phyloP scores from a whole-genome alignment of 148 eudicot genomes.

The Polygonum maritimum region DNA sequence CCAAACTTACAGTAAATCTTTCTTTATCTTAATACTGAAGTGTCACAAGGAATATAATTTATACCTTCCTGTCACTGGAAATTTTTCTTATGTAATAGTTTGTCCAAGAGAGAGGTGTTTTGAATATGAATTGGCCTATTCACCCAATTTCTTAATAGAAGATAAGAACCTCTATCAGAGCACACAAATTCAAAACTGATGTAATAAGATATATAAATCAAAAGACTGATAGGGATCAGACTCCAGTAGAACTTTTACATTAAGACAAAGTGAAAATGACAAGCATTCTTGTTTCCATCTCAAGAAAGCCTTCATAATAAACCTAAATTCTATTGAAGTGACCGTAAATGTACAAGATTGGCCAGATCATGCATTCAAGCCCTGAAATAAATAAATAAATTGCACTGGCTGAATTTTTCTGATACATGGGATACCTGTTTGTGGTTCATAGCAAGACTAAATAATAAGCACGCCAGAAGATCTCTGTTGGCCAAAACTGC shows the following conservation, averaged over 20 bases:
- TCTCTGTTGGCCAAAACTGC: conserved; percentile 65
- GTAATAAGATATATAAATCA: not conserved
- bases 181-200: not conserved
- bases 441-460: conserved; percentile 74
- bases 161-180: not conserved
- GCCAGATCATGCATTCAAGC: not conserved
- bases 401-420: not conserved
- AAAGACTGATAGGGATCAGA: not conserved
- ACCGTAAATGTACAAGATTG: not conserved
- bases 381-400: conserved; percentile 1
- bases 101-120: not conserved
- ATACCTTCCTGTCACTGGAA: not conserved
- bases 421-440: conserved; percentile 52
- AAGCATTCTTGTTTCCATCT: not conserved
- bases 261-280: not conserved
- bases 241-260: not conserved
- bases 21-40: not conserved
- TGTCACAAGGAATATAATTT: not conserved
- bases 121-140: not conserved
- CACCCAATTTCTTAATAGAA: not conserved
- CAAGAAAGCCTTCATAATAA: not conserved
- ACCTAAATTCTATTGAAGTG: not conserved
- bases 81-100: not conserved
- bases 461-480: conserved; percentile 62
- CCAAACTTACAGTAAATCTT: not conserved